Percentiles rank a stretch among this genome's conserved stretches.
These are phyloP conservation scores for Hypoxylon sp. DNA, from an alignment of 2,329 filamentous ascomycete species.

Conservation along the genomic window DNA sequence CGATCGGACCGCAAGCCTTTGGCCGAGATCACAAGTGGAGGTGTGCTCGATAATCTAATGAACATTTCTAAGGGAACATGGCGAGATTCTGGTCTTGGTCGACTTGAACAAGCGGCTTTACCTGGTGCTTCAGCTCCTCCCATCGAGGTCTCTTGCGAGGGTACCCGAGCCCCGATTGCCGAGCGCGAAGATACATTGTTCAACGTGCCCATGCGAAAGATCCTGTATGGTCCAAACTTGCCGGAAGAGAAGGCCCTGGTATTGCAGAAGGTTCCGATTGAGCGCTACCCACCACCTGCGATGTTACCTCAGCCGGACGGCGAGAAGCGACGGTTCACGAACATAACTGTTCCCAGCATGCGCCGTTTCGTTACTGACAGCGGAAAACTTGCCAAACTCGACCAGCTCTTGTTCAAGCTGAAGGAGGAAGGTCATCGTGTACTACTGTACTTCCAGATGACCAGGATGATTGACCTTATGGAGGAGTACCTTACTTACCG, in stretches of 20 bases:
- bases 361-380: conserved; percentile 97
- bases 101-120: conserved; percentile 84
- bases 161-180: conserved; percentile 67
- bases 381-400: conserved; percentile 92
- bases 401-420: conserved; percentile 86
- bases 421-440: conserved; percentile 95
- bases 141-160: conserved; percentile 82
- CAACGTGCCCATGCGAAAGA: conserved; percentile 80
- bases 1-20: conserved; percentile 76
- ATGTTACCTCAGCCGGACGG: conserved; percentile 84
- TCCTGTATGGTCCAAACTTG: conserved; percentile 75
- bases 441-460: conserved; percentile 99
- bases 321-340: conserved; percentile 86
- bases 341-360: conserved; percentile 96
- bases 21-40: conserved; percentile 77
- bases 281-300: conserved; percentile 71
- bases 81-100: conserved; percentile 76
- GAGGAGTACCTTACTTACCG: conserved; percentile 98
- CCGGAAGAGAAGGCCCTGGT: conserved; percentile 80
- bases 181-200: conserved; percentile 84
- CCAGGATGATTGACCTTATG: conserved; percentile 99
- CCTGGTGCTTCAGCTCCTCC: conserved; percentile 88
- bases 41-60: conserved; percentile 80
- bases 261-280: conserved; percentile 76
- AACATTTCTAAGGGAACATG: conserved; percentile 79